Percentiles rank a stretch among this genome's conserved stretches.
Conservation (phyloP, 495 filamentous ascomycete species). For the Hypoxylon trugodes region DNA sequence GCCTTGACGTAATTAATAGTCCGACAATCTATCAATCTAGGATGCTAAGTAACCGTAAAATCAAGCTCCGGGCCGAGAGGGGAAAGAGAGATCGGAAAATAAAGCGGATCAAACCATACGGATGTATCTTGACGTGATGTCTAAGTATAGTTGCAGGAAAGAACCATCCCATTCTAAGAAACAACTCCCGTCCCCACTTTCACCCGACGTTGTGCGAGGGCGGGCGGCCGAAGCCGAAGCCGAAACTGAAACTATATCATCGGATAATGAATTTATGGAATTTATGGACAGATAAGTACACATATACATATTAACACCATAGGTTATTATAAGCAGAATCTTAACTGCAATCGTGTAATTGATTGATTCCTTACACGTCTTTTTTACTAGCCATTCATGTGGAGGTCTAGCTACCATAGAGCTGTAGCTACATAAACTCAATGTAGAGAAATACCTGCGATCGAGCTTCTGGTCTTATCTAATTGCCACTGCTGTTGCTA, state of each 20-base stretch:
- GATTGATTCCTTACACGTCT: too few species aligned
- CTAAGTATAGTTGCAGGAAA: slow-evolving; percentile 10
- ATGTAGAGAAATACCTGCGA: neutral
- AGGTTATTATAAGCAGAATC: neutral
- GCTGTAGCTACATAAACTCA: slow-evolving; percentile 3
- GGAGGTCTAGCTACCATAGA: slow-evolving; percentile 2
- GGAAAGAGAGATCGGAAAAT: slow-evolving; percentile 1
- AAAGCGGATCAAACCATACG: slow-evolving; percentile 19
- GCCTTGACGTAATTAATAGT: neutral
- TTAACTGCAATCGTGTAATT: neutral
- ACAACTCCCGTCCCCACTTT: slow-evolving; percentile 25
- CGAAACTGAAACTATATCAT: neutral
- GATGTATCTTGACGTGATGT: slow-evolving; percentile 31
- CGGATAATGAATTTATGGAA: too few species aligned
- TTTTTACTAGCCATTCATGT: slow-evolving; percentile 26
- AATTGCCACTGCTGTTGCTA: too few species aligned
- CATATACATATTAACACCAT: neutral
- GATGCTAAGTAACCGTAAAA: neutral
- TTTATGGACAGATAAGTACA: too few species aligned
- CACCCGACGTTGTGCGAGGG: slow-evolving; percentile 5
- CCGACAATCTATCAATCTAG: neutral
- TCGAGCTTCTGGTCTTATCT: neutral
- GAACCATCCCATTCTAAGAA: too few species aligned
- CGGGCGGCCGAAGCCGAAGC: slow-evolving; percentile 7
- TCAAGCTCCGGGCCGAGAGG: neutral